These are phyloP conservation scores for Selaginella moellendorffii DNA, from an alignment of 75 land plant species.

Conservation along the genomic window DNA sequence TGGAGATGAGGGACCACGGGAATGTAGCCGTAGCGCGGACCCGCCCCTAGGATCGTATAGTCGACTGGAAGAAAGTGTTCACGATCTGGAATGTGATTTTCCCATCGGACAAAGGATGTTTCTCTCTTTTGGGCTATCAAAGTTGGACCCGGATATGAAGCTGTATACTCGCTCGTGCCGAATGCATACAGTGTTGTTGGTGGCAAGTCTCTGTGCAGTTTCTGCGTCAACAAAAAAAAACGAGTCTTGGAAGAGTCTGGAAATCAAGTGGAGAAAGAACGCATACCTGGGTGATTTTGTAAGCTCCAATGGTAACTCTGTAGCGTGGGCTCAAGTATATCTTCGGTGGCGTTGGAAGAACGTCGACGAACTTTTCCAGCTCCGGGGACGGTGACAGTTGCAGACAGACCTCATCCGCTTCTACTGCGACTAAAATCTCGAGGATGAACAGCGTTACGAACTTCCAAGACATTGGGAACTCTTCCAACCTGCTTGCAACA, in stretches of 20 bases:
- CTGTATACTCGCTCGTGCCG: neutral
- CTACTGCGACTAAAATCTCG: too few species aligned
- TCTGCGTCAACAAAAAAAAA: neutral
- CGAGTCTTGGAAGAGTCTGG: too few species aligned
- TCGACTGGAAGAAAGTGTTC: conserved; percentile 11
- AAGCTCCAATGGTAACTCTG: conserved; percentile 2
- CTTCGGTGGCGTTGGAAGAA: neutral
- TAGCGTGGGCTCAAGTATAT: neutral
- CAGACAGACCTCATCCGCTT: conserved; percentile 1
- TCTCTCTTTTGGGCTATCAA: conserved; percentile 2
- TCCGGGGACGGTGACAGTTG: conserved; percentile 1
- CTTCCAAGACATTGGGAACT: too few species aligned
- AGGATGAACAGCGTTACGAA: too few species aligned
- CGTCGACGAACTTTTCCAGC: conserved; percentile 6
- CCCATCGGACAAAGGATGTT: conserved; percentile 11
- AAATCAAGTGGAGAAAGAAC: too few species aligned
- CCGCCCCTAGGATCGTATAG: conserved; percentile 5
- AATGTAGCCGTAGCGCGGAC: conserved; percentile 8
- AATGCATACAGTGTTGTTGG: neutral
- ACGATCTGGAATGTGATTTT: conserved; percentile 16
- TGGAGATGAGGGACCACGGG: conserved; percentile 11
- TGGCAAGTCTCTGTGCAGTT: neutral
- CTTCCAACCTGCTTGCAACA: too few species aligned
- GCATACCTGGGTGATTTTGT: conserved; percentile 6
- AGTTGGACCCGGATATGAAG: neutral